These are phyloP conservation scores for Pseudogymnoascus sp. DNA, from an alignment of 2,329 filamentous ascomycete species.

Conservation along the genomic window DNA sequence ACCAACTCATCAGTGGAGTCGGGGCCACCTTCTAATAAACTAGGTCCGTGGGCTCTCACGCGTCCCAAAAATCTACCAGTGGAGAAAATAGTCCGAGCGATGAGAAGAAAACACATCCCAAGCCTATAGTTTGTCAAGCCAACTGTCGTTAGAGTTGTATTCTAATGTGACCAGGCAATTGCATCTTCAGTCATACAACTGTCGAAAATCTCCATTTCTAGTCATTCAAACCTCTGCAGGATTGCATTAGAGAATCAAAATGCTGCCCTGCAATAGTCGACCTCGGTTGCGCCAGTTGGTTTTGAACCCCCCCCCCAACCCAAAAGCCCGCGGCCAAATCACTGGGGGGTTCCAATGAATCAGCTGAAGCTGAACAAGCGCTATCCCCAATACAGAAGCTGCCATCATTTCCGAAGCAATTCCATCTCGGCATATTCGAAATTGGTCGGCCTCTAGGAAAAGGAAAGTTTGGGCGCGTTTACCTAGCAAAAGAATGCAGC, in stretches of 20 bases:
- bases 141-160: not conserved
- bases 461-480: constrained; percentile 68
- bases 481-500: constrained; percentile 46
- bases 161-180: not conserved
- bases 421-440: constrained; percentile 70
- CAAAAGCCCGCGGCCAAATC: constrained; percentile 44
- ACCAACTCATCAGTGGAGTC: not conserved
- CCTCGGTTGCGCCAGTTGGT: constrained; percentile 37
- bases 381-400: constrained; percentile 51
- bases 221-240: not conserved
- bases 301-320: constrained; percentile 45
- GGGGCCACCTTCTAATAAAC: not conserved
- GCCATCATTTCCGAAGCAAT: constrained; percentile 53
- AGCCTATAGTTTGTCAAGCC: not conserved
- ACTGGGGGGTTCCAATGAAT: constrained; percentile 43
- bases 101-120: not conserved
- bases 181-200: not conserved
- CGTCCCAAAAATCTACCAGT: not conserved
- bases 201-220: not conserved
- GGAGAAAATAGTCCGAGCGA: not conserved
- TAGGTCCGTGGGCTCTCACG: not conserved
- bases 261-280: constrained; percentile 37
- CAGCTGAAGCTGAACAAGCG: constrained; percentile 43
- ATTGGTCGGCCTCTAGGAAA: constrained; percentile 68
- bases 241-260: not conserved